Evolutionary conservation across 106 monocot genomes (phyloP), one percentile per base, ranked within the genome.

Genomic region (Acanthochlamys bracteata): DNA sequence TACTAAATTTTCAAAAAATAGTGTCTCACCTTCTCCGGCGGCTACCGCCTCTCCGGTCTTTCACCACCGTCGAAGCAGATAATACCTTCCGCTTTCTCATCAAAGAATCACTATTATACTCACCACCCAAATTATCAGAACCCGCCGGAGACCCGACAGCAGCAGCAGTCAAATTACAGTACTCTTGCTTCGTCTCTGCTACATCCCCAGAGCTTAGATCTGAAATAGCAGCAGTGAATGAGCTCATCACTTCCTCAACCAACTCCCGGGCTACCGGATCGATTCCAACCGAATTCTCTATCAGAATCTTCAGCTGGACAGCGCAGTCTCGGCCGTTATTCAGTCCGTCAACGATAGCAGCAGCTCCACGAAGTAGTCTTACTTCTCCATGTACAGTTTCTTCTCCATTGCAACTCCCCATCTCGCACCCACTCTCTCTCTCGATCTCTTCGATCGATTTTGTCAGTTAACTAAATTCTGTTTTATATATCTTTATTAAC

Each of bases 11-110:
- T 15, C 4, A 52, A 45, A 43, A 51, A 51, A 15, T 26, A n/a
- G 17, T 10, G 4, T 6, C 25, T 21, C 15, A 66, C 66, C 66
- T 55, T 66, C 66, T 66, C 52, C 54, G 52, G 39, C 54, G 52
- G 39, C 27, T 3, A 13, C 26, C 53, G n/a, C 54, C 54, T 54
- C 54, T 15, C 11, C 66, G 19, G 19, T 63, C 20, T 42, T 45
- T 55, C n/a, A 39, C 0, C 19, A 33, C 33, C 33, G 1, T 33
- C 4, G 33, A 33, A 1, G 54, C 0, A 0, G 54, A 9, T 25
- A 3, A 27, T 4, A 11, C 17, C 27, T 54, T 66, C 53, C 66
- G 26, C 33, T 53, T 66, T 26, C 20, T 16, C 49, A 27, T 4
- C 17, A 11, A 16, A 9, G 53, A 54, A 20, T 16, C n/a, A n/a